Conservation (phyloP, 495 filamentous ascomycete species). For the Tuber indicum region DNA sequence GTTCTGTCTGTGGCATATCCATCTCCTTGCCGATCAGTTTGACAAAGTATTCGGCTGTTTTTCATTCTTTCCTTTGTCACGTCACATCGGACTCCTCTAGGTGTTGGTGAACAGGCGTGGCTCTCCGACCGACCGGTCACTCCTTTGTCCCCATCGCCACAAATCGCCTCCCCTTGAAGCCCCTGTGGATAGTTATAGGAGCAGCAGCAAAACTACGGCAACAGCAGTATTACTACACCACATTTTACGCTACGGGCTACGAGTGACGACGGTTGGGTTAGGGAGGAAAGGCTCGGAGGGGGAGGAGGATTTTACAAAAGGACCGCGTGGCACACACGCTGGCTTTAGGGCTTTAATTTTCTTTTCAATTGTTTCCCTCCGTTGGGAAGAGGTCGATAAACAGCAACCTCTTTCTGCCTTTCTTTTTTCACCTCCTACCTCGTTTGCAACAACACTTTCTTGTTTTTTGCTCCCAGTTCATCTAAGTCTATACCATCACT, state of each 20-base stretch:
- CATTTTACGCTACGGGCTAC: not conserved
- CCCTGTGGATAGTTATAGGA: not conserved
- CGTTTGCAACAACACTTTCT: not conserved
- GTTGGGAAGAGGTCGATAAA: not conserved
- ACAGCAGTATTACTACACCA: not conserved
- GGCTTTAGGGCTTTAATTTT: not conserved
- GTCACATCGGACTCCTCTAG: not conserved
- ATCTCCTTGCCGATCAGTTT: not conserved
- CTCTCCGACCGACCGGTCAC: constrained; percentile 1
- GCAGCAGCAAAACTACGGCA: not conserved
- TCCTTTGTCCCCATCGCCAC: constrained; percentile 3
- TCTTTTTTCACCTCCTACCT: not conserved
- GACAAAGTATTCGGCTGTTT: not conserved
- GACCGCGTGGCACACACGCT: not conserved
- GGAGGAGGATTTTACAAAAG: constrained; percentile 1
- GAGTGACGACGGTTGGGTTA: not conserved
- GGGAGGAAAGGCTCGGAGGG: not conserved
- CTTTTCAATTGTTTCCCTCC: not conserved
- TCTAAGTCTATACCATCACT: not conserved
- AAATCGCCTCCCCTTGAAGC: not conserved
- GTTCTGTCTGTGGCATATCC: constrained; percentile 1
- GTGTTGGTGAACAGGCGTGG: not conserved
- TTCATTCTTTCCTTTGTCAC: constrained; percentile 3
- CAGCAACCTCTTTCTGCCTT: not conserved
- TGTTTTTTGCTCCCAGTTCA: not conserved